These are phyloP conservation scores for Fagopyrum esculentum DNA, from an alignment of 148 eudicot species.

Conservation along the genomic window DNA sequence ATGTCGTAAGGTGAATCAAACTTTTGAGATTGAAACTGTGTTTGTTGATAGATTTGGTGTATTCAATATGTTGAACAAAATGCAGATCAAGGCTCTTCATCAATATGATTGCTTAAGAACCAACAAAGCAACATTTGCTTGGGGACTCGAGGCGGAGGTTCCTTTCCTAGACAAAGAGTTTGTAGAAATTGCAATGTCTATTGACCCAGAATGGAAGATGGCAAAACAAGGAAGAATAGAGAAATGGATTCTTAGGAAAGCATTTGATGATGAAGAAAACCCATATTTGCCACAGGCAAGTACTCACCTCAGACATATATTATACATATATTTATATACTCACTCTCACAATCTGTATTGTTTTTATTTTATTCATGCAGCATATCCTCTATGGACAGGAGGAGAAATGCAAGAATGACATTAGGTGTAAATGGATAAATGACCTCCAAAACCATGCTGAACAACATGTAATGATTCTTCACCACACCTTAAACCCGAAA, in stretches of 20 bases:
- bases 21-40: not conserved
- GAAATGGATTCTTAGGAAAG: slow-evolving; percentile 85
- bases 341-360: no score
- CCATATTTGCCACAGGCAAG: slow-evolving; percentile 84
- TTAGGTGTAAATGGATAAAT: slow-evolving; percentile 94
- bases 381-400: slow-evolving; percentile 89
- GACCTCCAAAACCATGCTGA: slow-evolving; percentile 90
- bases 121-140: slow-evolving; percentile 85
- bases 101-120: slow-evolving; percentile 92
- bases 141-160: slow-evolving; percentile 93
- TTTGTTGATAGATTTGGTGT: not conserved
- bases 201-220: slow-evolving; percentile 90
- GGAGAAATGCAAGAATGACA: slow-evolving; percentile 95
- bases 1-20: slow-evolving; percentile 59
- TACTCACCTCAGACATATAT: no score
- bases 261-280: slow-evolving; percentile 72
- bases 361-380: slow-evolving; percentile 31
- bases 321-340: no score
- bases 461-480: slow-evolving; percentile 33
- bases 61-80: not conserved
- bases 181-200: slow-evolving; percentile 73
- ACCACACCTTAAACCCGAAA: not conserved
- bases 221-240: slow-evolving; percentile 73
- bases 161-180: slow-evolving; percentile 92
- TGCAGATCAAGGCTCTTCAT: slow-evolving; percentile 91